Conservation (phyloP, 768 basidiomycete species). For the Tylopilus felleus region DNA sequence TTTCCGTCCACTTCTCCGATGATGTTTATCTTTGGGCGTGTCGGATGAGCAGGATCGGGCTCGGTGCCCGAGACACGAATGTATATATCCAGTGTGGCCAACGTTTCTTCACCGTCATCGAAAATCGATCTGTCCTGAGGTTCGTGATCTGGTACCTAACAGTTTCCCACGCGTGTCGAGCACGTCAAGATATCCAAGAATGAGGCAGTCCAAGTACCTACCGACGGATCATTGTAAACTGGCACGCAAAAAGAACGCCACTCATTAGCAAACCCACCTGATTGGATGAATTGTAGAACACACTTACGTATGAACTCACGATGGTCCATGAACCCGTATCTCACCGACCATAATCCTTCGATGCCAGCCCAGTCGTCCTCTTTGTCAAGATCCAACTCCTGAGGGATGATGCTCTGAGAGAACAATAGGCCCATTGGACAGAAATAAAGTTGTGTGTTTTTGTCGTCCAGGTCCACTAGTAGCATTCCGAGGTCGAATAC, state of each 20-base stretch:
- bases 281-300: neutral
- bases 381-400: constrained; percentile 32
- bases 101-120: constrained; percentile 49
- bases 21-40: constrained; percentile 52
- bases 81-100: constrained; percentile 46
- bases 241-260: neutral
- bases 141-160: constrained; percentile 29
- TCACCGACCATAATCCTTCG: constrained; percentile 55
- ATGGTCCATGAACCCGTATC: constrained; percentile 71
- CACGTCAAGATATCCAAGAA: neutral
- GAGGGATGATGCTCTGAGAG: constrained; percentile 49
- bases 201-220: constrained; percentile 7
- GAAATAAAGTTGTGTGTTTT: constrained; percentile 32
- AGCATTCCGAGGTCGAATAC: constrained; percentile 57
- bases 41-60: constrained; percentile 46
- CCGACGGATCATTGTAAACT: constrained; percentile 50
- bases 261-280: constrained; percentile 4
- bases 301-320: constrained; percentile 58
- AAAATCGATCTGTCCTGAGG: constrained; percentile 47
- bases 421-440: constrained; percentile 48
- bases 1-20: constrained; percentile 48
- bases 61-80: constrained; percentile 41
- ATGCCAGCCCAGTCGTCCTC: constrained; percentile 39
- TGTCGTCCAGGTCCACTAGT: constrained; percentile 39
- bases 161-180: constrained; percentile 2